These are phyloP conservation scores for Xylaria longipes DNA, from an alignment of 495 filamentous ascomycete species.

Conservation along the genomic window DNA sequence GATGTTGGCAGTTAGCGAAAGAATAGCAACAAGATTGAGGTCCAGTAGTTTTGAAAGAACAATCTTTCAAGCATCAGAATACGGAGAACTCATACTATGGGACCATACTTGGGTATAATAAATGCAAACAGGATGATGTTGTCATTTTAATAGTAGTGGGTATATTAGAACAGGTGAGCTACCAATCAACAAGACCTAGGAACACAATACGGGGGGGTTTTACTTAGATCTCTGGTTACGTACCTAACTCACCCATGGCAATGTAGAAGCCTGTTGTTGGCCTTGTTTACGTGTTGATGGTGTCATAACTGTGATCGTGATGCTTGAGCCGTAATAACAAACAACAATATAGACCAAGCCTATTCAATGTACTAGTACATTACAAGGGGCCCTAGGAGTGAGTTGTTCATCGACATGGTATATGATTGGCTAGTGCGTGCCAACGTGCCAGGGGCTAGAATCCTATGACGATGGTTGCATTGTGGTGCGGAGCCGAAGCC, in stretches of 20 bases:
- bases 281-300: constrained; percentile 11
- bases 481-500: neutral
- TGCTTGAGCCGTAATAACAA: constrained; percentile 1
- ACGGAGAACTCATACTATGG: neutral
- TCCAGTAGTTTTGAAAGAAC: neutral
- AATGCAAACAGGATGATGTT: neutral
- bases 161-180: neutral
- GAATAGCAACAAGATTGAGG: neutral
- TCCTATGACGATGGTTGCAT: constrained; percentile 26
- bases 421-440: constrained; percentile 2
- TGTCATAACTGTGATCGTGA: constrained; percentile 21
- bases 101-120: neutral
- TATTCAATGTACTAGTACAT: neutral
- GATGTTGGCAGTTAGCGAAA: neutral
- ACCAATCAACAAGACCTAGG: neutral
- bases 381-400: neutral
- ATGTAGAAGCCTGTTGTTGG: neutral
- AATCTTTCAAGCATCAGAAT: neutral
- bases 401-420: neutral
- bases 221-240: neutral
- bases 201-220: neutral
- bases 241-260: neutral
- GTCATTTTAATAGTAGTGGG: neutral
- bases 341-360: constrained; percentile 1
- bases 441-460: neutral